A percentile compares a stretch with the other conserved stretches of the same genome.
phyloP scores from a whole-genome alignment of 2,329 filamentous ascomycete genomes.

The Paracamarosporium sp. region DNA sequence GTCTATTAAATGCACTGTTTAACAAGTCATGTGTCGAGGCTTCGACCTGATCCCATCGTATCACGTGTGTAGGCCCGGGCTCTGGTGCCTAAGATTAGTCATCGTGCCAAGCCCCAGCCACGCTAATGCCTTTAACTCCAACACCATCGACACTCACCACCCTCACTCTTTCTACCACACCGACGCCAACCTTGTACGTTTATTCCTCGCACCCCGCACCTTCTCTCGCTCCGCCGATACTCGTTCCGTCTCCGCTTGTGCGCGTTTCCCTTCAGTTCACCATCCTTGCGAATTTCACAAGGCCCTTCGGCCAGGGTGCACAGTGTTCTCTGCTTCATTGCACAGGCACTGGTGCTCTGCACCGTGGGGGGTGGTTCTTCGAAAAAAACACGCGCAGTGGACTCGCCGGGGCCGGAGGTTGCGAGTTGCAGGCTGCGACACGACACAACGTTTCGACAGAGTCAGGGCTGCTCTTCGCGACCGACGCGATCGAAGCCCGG shows the following conservation, averaged over 20 bases:
- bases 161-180: too few relatives aligned
- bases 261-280: background rate
- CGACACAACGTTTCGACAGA: background rate
- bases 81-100: too few relatives aligned
- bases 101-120: too few relatives aligned
- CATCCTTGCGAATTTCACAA: conserved; percentile 1
- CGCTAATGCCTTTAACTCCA: too few relatives aligned
- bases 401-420: background rate
- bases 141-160: too few relatives aligned
- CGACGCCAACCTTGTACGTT: background rate
- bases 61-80: too few relatives aligned
- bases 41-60: too few relatives aligned
- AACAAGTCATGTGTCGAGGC: too few relatives aligned
- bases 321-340: background rate
- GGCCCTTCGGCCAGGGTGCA: background rate
- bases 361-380: background rate
- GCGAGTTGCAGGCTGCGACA: background rate
- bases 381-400: background rate
- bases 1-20: too few relatives aligned
- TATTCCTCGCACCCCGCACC: background rate
- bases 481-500: background rate
- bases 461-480: background rate
- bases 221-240: background rate
- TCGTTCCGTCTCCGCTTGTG: background rate
- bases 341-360: background rate